Evolutionary conservation across 345 rosid species (phyloP).

Genomic region (Erucastrum elatum): DNA sequence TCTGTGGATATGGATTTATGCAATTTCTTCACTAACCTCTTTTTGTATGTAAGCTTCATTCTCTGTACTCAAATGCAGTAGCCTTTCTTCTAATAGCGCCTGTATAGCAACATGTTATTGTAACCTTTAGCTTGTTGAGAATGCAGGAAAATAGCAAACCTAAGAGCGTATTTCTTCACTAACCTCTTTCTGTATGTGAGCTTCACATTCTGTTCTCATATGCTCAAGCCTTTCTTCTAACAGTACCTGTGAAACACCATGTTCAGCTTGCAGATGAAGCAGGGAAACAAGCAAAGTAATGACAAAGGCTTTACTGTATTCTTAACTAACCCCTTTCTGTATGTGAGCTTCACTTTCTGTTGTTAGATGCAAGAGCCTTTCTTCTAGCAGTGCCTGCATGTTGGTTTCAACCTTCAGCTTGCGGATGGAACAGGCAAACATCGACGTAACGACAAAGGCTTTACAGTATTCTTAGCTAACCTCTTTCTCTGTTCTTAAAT

Average conservation of each 20-base stretch:
- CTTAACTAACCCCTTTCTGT: slow-evolving; percentile 50
- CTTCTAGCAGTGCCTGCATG: slow-evolving; percentile 32
- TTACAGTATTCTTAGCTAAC: slow-evolving; percentile 32
- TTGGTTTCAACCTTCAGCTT: slow-evolving; percentile 6
- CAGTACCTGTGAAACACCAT: slow-evolving; percentile 21
- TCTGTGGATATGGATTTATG: background rate
- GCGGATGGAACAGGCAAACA: slow-evolving; percentile 5
- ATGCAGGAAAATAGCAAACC: slow-evolving; percentile 13
- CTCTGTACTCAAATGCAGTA: slow-evolving; percentile 23
- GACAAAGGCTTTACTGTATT: background rate
- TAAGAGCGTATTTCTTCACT: slow-evolving; percentile 2
- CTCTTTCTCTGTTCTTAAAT: slow-evolving; percentile 46
- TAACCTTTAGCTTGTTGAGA: slow-evolving; percentile 6
- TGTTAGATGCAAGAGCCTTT: slow-evolving; percentile 22
- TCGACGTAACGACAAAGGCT: background rate
- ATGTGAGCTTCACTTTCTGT: slow-evolving; percentile 48
- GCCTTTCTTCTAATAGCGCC: slow-evolving; percentile 34
- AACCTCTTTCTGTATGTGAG: slow-evolving; percentile 28
- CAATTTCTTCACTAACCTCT: slow-evolving; percentile 21
- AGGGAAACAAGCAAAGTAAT: background rate
- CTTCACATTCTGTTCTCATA: slow-evolving; percentile 32
- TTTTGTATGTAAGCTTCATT: slow-evolving; percentile 32
- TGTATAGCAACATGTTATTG: slow-evolving; percentile 14
- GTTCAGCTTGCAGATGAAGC: slow-evolving; percentile 12
- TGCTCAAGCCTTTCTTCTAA: slow-evolving; percentile 34